These are phyloP conservation scores for Asterochloris sp. DNA, from an alignment of 139 green algal species.

Conservation along the genomic window DNA sequence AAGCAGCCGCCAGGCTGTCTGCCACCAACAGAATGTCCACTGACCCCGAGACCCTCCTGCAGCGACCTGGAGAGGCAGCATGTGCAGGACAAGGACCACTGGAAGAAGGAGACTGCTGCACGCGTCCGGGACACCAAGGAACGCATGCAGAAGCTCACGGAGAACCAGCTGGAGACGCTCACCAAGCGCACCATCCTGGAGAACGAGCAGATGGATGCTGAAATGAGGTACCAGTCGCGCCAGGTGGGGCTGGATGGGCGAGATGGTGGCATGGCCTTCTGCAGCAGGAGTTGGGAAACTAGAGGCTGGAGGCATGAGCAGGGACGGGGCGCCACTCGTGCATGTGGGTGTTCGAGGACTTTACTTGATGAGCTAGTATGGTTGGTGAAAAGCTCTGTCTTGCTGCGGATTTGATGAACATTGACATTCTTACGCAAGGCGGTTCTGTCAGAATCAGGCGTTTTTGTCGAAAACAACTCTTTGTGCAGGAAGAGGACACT, in stretches of 20 bases:
- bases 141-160: constrained; percentile 62
- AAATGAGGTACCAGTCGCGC: constrained; percentile 46
- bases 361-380: too few species aligned
- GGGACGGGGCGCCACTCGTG: too few species aligned
- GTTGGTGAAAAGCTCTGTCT: too few species aligned
- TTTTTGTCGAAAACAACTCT: too few species aligned
- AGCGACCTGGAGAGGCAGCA: constrained; percentile 77
- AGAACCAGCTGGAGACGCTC: constrained; percentile 83
- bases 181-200: constrained; percentile 82
- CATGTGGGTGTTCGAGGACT: too few species aligned
- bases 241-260: constrained; percentile 2
- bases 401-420: too few species aligned
- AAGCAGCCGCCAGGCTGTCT: not conserved
- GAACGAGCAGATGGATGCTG: constrained; percentile 77
- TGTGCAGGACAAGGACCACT: constrained; percentile 76
- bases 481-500: too few species aligned
- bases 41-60: not conserved
- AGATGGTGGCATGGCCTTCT: too few species aligned
- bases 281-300: too few species aligned
- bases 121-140: constrained; percentile 75
- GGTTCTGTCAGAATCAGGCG: too few species aligned
- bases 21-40: not conserved
- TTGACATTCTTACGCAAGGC: too few species aligned
- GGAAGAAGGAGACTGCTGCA: constrained; percentile 62
- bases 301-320: too few species aligned